Evolutionary conservation across 148 eudicot species (phyloP), one percentile per base, ranked within the genome.

Genomic region (Persicaria maculosa): DNA sequence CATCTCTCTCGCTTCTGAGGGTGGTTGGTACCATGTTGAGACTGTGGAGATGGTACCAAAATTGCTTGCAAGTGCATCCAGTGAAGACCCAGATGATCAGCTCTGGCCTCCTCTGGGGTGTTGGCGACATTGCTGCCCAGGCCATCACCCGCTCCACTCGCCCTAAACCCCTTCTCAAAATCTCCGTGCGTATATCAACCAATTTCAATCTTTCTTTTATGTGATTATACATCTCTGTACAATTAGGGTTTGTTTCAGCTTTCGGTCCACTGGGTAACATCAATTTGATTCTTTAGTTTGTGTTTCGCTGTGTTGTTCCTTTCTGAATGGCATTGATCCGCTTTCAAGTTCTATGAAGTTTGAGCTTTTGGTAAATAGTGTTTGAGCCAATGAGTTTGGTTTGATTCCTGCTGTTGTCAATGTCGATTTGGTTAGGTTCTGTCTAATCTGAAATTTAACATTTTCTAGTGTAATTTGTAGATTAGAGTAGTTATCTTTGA

Each of bases 31-130:
- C n/a, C n/a, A 93, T 94, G 97, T 80, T 88, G 89, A 88, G 82
- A 77, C 53, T 87, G 40, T 94, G 98, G 98, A 88, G 84, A 87
- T 94, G 90, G 96, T 94, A 90, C 74, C 97, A 92, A 25, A 94
- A 86, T 68, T 90, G 98, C 77, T 83, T 94, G 76, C 78, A 91
- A 19, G 79, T 68, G 15, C 98, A 94, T 62, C 97, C 98, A 4
- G 90, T 91, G 8, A 94, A 91, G 79, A 94, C 98, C 9, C 98
- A 94, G 82, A 86, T 94, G 81, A 84, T 94, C 50, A 94, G 97
- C 78, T 94, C 98, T 7, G 96, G 89, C 47, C 65, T 94, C 40
- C 87, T 94, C 81, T 94, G 98, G 98, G 97, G 97, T 6, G 72
- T 85, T 57, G 98, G 98, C 9, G 98, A 94, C 73, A 74, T 94